Evolutionary conservation across 345 rosid genomes (phyloP).

Genomic region (Trapa incisa): DNA sequence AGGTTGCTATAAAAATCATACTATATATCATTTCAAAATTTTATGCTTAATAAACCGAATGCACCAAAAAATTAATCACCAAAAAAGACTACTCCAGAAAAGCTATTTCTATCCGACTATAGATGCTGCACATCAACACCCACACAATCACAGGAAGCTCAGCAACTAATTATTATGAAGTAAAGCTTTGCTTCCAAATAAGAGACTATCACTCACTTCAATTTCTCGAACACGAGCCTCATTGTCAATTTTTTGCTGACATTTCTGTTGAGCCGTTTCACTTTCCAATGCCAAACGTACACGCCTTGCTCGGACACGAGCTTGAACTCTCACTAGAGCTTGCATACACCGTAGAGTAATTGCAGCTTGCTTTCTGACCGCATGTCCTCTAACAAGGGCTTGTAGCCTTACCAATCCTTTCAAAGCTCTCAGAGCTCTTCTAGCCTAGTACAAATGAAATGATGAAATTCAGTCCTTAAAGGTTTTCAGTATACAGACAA

Average conservation of each 20-base stretch:
- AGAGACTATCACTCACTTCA: conserved; percentile 37
- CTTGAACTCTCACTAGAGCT: conserved; percentile 99
- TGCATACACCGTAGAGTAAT: conserved; percentile 99
- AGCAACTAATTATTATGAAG: background rate
- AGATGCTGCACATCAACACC: background rate
- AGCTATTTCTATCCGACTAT: background rate
- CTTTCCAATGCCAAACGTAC: conserved; percentile 89
- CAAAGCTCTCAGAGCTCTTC: conserved; percentile 95
- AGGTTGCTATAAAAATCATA: no score
- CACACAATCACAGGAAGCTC: background rate
- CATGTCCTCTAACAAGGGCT: conserved; percentile 96
- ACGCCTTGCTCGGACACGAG: conserved; percentile 94
- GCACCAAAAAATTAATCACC: background rate
- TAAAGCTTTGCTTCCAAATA: background rate
- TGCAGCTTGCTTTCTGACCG: conserved; percentile 99
- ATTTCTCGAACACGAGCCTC: conserved; percentile 80
- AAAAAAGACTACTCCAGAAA: background rate
- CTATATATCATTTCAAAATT: background rate
- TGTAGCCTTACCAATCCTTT: conserved; percentile 96
- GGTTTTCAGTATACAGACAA: background rate
- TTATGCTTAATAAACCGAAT: background rate
- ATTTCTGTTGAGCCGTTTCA: conserved; percentile 59
- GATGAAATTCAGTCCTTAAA: background rate
- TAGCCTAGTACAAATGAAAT: conserved; percentile 40
- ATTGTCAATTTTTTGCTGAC: conserved; percentile 70